phyloP scores from a whole-genome alignment of 768 basidiomycete genomes.

The Naganishia friedmannii region DNA sequence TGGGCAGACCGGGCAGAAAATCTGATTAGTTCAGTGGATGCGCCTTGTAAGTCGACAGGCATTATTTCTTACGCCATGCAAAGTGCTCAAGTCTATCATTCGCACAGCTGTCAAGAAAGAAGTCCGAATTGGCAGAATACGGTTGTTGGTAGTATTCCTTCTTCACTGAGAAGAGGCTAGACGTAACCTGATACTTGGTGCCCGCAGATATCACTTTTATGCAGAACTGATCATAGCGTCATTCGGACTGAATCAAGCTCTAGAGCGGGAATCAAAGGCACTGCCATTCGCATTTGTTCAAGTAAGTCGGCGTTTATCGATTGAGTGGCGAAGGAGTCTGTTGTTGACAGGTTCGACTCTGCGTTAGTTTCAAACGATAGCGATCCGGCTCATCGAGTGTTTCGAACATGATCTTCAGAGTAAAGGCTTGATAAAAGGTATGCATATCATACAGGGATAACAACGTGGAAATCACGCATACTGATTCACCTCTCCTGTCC shows the following conservation, averaged over 20 bases:
- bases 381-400: slow-evolving; percentile 35
- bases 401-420: slow-evolving; percentile 35
- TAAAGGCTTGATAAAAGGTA: slow-evolving; percentile 22
- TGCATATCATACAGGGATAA: neutral
- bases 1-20: slow-evolving; percentile 31
- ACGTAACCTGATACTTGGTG: neutral
- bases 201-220: slow-evolving; percentile 37
- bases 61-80: neutral
- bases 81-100: neutral
- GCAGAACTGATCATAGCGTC: slow-evolving; percentile 36
- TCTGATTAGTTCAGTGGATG: slow-evolving; percentile 14
- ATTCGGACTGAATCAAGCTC: slow-evolving; percentile 34
- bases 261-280: slow-evolving; percentile 8
- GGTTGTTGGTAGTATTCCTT: neutral
- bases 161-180: too few species aligned
- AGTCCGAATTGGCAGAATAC: slow-evolving; percentile 5
- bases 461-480: too few species aligned
- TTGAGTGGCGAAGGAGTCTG: too few species aligned
- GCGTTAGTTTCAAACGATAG: slow-evolving; percentile 33
- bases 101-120: neutral
- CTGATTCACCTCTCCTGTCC: neutral
- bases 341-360: neutral
- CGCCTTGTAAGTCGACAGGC: neutral
- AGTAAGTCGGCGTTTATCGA: slow-evolving; percentile 28
- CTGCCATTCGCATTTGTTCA: slow-evolving; percentile 35